Conservation (phyloP, 2,329 filamentous ascomycete species). For the Colletotrichum eremochloae region DNA sequence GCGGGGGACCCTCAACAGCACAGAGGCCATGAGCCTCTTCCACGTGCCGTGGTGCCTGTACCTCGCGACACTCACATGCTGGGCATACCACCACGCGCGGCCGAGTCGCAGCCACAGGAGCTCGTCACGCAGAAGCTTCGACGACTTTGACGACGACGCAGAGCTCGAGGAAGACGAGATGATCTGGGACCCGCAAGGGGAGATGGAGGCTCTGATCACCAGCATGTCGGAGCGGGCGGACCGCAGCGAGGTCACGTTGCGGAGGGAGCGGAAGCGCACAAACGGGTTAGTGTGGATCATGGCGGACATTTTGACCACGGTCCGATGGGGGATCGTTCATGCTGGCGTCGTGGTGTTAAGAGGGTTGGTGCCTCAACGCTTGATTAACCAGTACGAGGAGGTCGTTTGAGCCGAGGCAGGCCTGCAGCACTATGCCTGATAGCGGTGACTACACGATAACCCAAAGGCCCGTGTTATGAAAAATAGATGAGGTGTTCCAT, state of each 20-base stretch:
- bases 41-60: constrained; percentile 75
- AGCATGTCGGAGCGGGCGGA: constrained; percentile 55
- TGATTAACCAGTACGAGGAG: constrained; percentile 49
- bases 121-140: constrained; percentile 19
- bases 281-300: constrained; percentile 68
- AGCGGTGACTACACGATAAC: too few species aligned
- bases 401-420: background rate
- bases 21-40: constrained; percentile 66
- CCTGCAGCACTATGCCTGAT: background rate
- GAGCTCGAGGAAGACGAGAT: constrained; percentile 58
- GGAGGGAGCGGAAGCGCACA: constrained; percentile 61
- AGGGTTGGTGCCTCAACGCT: constrained; percentile 49
- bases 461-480: background rate
- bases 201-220: constrained; percentile 61
- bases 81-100: constrained; percentile 67
- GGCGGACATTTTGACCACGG: constrained; percentile 66
- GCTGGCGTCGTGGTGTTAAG: constrained; percentile 70
- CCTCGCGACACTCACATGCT: constrained; percentile 68
- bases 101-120: constrained; percentile 20
- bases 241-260: constrained; percentile 41
- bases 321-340: constrained; percentile 73
- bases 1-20: constrained; percentile 62
- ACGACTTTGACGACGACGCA: constrained; percentile 43
- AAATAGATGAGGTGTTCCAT: background rate
- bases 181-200: constrained; percentile 62